A percentile compares a stretch with the other conserved stretches of the same genome.
Evolutionary conservation across 2,329 filamentous ascomycete genomes (phyloP).

Genomic region (Trichoderma cornu-damae): DNA sequence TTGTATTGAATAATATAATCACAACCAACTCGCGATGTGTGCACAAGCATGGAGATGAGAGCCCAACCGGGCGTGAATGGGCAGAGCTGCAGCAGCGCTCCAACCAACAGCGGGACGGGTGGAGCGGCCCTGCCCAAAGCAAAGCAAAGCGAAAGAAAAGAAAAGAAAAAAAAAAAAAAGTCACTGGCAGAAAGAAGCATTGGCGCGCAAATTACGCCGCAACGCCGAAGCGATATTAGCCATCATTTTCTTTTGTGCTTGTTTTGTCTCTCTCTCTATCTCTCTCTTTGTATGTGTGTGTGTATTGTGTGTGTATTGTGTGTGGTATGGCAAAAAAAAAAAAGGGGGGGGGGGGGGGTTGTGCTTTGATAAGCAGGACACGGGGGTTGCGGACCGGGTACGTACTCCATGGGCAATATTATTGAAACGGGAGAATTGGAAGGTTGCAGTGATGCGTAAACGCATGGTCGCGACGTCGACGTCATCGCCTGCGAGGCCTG

Average conservation of each 20-base stretch:
- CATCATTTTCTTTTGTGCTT: too few relatives aligned
- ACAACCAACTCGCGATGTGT: too few relatives aligned
- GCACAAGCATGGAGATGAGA: not conserved
- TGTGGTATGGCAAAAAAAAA: too few relatives aligned
- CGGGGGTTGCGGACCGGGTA: not conserved
- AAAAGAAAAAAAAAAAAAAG: too few relatives aligned
- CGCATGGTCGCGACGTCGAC: not conserved
- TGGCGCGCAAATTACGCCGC: not conserved
- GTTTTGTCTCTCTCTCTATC: not conserved
- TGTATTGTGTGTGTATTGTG: too few relatives aligned
- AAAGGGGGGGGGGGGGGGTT: not conserved
- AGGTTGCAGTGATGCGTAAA: too few relatives aligned
- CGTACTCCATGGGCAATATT: too few relatives aligned
- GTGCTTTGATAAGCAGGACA: not conserved
- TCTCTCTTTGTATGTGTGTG: not conserved
- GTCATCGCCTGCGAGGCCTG: constrained; percentile 11
- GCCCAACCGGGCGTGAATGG: constrained; percentile 4
- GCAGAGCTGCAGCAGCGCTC: constrained; percentile 11
- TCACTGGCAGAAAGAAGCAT: not conserved
- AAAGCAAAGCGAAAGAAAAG: too few relatives aligned
- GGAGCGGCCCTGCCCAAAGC: not conserved
- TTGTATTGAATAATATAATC: too few relatives aligned
- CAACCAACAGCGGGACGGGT: not conserved
- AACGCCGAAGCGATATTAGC: not conserved
- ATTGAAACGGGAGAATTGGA: too few relatives aligned